Base-by-base conservation (phyloP, 225 moss, liverwort and hornwort species). In the Physcomitrium patens region DNA sequence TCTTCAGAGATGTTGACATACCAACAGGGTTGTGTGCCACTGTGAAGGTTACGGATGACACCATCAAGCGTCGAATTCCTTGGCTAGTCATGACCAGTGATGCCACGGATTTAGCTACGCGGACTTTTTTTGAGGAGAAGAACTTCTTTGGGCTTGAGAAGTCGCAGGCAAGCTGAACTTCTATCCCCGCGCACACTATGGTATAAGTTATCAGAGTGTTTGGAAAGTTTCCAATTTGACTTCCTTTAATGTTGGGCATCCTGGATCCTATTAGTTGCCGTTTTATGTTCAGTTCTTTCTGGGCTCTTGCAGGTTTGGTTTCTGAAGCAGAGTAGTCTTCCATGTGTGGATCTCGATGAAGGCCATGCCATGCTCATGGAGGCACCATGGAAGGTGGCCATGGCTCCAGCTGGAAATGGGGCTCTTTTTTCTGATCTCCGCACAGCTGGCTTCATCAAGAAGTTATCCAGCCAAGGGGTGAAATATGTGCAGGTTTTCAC, bases 71-170 rank as follows among this genome's bases (percentile, higher is more conserved):
- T 60, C 82, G 69, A 66, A 86, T 92, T 76, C 92, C 96, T 18
- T 96, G 96, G 96, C 73, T 96, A 60, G 81, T 96, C 50, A 89
- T 96, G 94, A 96, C 96, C 43, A 96, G 96, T 63, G 96, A 96
- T 70, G 87, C 91, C 13, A 96, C 96, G 2, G 96, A 96, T 80
- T 17, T 22, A 48, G 78, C 82, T 22, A 94, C 96, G 9, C 85
- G 78, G 54, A 72, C 76, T 41, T 91, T 85, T 79, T 92, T 96
- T 67, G 78, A 92, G 71, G 88, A 94, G 48, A 84, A 83, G 1
- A 57, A 41, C 18, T 94, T 68, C 54, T 96, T 92, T 73, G 96
- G 92, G 11, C 91, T 96, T 20, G 86, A 91, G 37, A 85, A 80
- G 75, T 85, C 84, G 3, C 96, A 94, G 96, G 96, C 83, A 74